phyloP scores from a whole-genome alignment of 345 rosid species.

The Psidium guajava region DNA sequence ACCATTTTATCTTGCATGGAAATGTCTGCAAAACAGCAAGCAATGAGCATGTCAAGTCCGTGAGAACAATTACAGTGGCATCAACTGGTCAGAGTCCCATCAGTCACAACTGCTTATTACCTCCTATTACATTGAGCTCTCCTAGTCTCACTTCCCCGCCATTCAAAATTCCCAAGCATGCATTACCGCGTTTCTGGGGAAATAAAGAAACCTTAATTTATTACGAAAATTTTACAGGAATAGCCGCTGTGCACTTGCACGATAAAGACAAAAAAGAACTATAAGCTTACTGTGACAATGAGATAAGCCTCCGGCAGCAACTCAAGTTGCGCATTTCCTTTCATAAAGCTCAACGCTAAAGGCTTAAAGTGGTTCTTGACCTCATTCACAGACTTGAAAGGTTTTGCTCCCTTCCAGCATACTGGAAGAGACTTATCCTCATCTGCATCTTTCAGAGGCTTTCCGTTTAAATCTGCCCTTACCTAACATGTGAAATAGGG shows the following conservation, averaged over 20 bases:
- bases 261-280: not conserved
- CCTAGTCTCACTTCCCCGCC: conserved; percentile 50
- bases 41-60: not conserved
- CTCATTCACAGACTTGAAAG: conserved; percentile 34
- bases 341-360: conserved; percentile 35
- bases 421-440: conserved; percentile 57
- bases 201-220: not conserved
- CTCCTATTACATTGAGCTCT: conserved; percentile 49
- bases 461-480: conserved; percentile 27
- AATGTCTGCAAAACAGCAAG: conserved; percentile 4
- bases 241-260: not conserved
- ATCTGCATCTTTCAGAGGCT: conserved; percentile 32
- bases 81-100: not conserved
- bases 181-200: conserved; percentile 57
- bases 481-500: conserved; percentile 20
- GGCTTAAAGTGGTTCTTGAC: conserved; percentile 53
- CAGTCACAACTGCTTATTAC: conserved; percentile 10
- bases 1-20: conserved; percentile 51
- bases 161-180: conserved; percentile 73
- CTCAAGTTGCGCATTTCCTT: conserved; percentile 35
- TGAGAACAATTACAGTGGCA: not conserved
- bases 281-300: conserved; percentile 50
- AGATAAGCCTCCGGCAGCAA: conserved; percentile 69
- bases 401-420: conserved; percentile 79
- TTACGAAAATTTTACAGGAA: no score